These are phyloP conservation scores for Plasmodium falciparum DNA, from an alignment of 169 alveolate genomes.

Conservation along the genomic window DNA sequence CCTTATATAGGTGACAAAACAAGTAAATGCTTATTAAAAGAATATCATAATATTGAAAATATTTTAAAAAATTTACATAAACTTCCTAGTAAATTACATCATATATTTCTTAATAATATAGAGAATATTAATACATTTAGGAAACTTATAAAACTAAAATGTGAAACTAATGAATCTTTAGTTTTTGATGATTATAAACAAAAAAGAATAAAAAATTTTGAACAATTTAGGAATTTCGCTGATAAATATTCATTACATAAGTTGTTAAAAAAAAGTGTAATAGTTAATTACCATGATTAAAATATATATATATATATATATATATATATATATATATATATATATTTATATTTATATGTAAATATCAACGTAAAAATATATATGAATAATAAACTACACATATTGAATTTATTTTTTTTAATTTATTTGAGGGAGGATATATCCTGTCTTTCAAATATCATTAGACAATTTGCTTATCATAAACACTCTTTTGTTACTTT, in stretches of 20 bases:
- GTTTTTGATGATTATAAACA: slow-evolving; percentile 53
- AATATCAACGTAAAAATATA: background rate
- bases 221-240: slow-evolving; percentile 30
- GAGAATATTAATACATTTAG: slow-evolving; percentile 69
- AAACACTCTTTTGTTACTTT: too few species aligned
- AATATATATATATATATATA: too few species aligned
- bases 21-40: slow-evolving; percentile 81
- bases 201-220: slow-evolving; percentile 36
- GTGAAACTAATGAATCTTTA: slow-evolving; percentile 69
- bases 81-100: slow-evolving; percentile 36
- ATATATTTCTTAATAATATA: slow-evolving; percentile 32
- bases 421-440: background rate
- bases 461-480: too few species aligned
- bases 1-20: slow-evolving; percentile 87
- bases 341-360: background rate
- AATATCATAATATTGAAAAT: slow-evolving; percentile 79
- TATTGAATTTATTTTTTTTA: background rate
- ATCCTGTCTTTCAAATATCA: background rate
- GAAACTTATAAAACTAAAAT: slow-evolving; percentile 78
- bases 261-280: slow-evolving; percentile 27
- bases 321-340: too few species aligned
- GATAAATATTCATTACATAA: slow-evolving; percentile 72
- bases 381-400: background rate
- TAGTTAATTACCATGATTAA: slow-evolving; percentile 10
- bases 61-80: slow-evolving; percentile 22